Percentiles rank a stretch among this genome's conserved stretches.
Conservation (phyloP, 2,329 filamentous ascomycete genomes). For the Hypomyces perniciosus region DNA sequence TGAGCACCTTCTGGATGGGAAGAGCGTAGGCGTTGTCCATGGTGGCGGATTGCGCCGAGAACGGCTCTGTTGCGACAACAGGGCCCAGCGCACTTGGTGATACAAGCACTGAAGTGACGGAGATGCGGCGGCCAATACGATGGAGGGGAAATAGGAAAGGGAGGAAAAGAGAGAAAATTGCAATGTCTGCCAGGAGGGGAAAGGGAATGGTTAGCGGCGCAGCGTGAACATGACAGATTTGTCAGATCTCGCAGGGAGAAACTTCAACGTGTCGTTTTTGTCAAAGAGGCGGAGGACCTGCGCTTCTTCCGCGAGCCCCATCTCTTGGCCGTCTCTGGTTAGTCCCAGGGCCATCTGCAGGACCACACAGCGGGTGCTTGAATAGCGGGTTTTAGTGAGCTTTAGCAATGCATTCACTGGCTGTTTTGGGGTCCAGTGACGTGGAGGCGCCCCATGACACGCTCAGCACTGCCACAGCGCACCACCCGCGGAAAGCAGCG, state of each 20-base stretch:
- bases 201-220: slow-evolving; percentile 15
- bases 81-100: slow-evolving; percentile 1
- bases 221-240: slow-evolving; percentile 29
- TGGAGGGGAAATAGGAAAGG: not conserved
- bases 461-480: not conserved
- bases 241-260: slow-evolving; percentile 21
- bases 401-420: not conserved
- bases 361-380: slow-evolving; percentile 1
- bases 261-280: slow-evolving; percentile 24
- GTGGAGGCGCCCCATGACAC: not conserved
- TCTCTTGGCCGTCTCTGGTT: slow-evolving; percentile 13
- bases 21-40: slow-evolving; percentile 62
- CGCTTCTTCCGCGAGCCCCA: slow-evolving; percentile 7
- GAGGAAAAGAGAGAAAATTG: slow-evolving; percentile 14
- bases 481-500: not conserved
- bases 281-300: slow-evolving; percentile 13
- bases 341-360: slow-evolving; percentile 14
- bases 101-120: not conserved
- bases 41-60: slow-evolving; percentile 16
- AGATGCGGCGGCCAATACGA: too few relatives aligned
- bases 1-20: slow-evolving; percentile 52
- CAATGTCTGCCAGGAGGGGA: not conserved
- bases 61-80: slow-evolving; percentile 2
- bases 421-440: too few relatives aligned
- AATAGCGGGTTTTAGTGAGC: not conserved